Evolutionary conservation across 352 stramenopile genomes (phyloP).

Genomic region (Phytophthora tentaculata): DNA sequence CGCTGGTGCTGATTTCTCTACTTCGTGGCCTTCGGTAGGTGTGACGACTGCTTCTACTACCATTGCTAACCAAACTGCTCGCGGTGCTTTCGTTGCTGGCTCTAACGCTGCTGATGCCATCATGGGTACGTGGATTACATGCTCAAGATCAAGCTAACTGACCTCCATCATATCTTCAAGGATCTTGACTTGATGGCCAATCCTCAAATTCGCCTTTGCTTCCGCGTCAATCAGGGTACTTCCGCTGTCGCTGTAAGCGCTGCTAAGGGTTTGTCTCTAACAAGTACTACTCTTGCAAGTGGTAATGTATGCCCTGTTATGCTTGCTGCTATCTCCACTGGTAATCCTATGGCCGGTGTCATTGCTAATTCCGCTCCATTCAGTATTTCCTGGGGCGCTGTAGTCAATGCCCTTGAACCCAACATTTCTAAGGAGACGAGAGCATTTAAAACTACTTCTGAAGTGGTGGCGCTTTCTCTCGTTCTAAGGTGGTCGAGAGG

Average conservation of each 20-base stretch:
- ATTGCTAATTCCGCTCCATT: no score
- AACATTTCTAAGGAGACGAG: no score
- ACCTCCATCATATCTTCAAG: neutral
- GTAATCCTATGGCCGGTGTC: no score
- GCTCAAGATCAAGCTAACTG: neutral
- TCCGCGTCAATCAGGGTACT: no score
- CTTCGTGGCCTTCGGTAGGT: neutral
- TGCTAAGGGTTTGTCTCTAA: neutral
- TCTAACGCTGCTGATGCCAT: neutral
- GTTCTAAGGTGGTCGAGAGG: no score
- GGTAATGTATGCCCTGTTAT: conserved; percentile 1
- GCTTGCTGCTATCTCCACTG: neutral
- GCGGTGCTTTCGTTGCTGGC: neutral
- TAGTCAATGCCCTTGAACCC: no score
- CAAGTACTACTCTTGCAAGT: neutral
- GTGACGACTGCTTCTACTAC: neutral
- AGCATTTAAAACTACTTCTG: no score
- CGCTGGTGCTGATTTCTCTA: neutral
- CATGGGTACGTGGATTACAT: neutral
- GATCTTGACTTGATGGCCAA: no score
- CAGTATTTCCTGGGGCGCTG: no score
- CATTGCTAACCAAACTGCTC: neutral
- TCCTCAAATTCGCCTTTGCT: no score
- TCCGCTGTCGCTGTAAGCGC: neutral
- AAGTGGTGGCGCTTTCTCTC: no score